Conservation (phyloP, 192 early-diverging fungal genomes). For the Podila clonocystis region DNA sequence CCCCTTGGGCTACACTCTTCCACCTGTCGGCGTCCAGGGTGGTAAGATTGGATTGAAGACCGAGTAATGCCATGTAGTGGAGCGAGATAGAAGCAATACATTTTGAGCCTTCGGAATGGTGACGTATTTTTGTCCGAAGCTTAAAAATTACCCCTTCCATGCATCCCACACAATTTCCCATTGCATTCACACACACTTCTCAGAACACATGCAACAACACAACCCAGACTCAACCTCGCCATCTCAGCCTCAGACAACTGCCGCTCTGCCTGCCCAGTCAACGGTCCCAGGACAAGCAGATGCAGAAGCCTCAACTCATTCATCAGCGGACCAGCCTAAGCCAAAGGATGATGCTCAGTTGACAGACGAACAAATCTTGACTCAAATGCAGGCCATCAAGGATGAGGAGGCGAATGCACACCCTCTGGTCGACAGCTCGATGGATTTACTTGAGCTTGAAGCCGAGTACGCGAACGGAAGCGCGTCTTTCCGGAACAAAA, state of each 20-base stretch:
- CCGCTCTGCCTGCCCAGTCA: not conserved
- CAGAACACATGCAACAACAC: too few species aligned
- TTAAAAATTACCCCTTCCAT: too few species aligned
- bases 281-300: not conserved
- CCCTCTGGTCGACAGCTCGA: conserved; percentile 62
- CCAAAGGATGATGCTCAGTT: conserved; percentile 11
- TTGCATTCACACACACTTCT: too few species aligned
- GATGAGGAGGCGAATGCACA: conserved; percentile 66
- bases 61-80: not conserved
- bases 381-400: conserved; percentile 59
- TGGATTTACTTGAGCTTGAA: conserved; percentile 55
- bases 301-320: not conserved
- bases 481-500: conserved; percentile 59
- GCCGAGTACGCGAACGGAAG: conserved; percentile 64
- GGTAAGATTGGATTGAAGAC: conserved; percentile 16
- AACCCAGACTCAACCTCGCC: too few species aligned
- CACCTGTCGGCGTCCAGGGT: not conserved
- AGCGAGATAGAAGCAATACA: too few species aligned
- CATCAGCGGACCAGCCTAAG: not conserved
- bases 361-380: conserved; percentile 50
- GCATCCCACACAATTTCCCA: too few species aligned
- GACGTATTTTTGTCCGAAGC: too few species aligned
- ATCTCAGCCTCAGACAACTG: too few species aligned
- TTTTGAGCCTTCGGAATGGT: too few species aligned
- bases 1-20: conserved; percentile 18